phyloP scores from a whole-genome alignment of 225 moss, liverwort and hornwort genomes.

The Bryum argenteum region DNA sequence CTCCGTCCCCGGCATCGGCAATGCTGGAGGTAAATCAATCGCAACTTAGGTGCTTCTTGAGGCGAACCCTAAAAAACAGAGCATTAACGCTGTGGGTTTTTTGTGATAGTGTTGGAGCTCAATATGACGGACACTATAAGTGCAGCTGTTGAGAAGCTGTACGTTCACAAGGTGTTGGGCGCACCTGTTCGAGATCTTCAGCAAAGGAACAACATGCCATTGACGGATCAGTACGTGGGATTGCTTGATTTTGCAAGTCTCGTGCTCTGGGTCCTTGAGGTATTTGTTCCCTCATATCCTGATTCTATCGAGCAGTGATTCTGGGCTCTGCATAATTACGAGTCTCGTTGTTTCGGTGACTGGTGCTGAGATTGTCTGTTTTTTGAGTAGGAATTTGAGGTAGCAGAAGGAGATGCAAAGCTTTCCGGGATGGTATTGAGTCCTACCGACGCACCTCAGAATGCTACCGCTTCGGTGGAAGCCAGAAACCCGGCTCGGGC shows the following conservation, averaged over 20 bases:
- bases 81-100: slow-evolving; percentile 16
- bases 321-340: not conserved
- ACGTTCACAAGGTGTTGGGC: slow-evolving; percentile 55
- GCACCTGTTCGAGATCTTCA: slow-evolving; percentile 73
- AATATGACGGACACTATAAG: slow-evolving; percentile 60
- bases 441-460: slow-evolving; percentile 55
- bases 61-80: not conserved
- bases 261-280: slow-evolving; percentile 73
- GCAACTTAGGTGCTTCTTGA: not conserved
- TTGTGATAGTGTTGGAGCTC: slow-evolving; percentile 61
- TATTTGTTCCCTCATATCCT: slow-evolving; percentile 18
- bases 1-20: slow-evolving; percentile 59
- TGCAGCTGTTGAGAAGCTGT: slow-evolving; percentile 57
- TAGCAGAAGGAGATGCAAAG: slow-evolving; percentile 56
- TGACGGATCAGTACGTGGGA: slow-evolving; percentile 70
- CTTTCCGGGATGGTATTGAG: slow-evolving; percentile 64
- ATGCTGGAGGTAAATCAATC: slow-evolving; percentile 44
- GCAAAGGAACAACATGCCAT: slow-evolving; percentile 23
- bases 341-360: not conserved
- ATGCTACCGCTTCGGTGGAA: slow-evolving; percentile 54
- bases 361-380: not conserved
- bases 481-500: slow-evolving; percentile 39
- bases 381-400: slow-evolving; percentile 55
- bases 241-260: slow-evolving; percentile 76
- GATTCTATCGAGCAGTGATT: too few relatives aligned